phyloP scores from a whole-genome alignment of 495 filamentous ascomycete species.

The Aeminium ludgeri region DNA sequence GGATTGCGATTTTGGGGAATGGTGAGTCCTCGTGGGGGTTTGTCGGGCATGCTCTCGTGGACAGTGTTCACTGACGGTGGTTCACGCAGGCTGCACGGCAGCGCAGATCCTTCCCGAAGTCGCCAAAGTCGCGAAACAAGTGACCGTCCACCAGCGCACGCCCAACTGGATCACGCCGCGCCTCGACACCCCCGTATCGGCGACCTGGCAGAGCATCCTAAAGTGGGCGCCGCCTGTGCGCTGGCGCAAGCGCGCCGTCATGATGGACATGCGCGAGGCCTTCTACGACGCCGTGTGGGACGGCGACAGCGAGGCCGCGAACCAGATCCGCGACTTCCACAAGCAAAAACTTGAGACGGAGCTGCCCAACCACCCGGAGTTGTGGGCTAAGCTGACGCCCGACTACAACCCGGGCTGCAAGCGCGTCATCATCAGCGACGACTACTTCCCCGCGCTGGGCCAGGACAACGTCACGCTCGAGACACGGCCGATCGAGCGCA shows the following conservation, averaged over 20 bases:
- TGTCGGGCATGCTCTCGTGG: too few relatives aligned
- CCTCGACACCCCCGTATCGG: slow-evolving; percentile 26
- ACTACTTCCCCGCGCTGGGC: slow-evolving; percentile 35
- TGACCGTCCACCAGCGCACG: slow-evolving; percentile 50
- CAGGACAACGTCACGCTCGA: slow-evolving; percentile 33
- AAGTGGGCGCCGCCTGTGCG: slow-evolving; percentile 32
- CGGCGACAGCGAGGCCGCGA: slow-evolving; percentile 21
- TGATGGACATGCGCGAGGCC: slow-evolving; percentile 34
- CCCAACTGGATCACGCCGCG: slow-evolving; percentile 49
- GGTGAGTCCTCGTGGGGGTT: slow-evolving; percentile 17
- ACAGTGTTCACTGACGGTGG: too few relatives aligned
- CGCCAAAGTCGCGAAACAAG: slow-evolving; percentile 34
- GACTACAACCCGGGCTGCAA: slow-evolving; percentile 39
- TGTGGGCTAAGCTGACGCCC: slow-evolving; percentile 34
- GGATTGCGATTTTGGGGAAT: slow-evolving; percentile 29
- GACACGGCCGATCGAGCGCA: slow-evolving; percentile 28
- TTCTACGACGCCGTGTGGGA: slow-evolving; percentile 29
- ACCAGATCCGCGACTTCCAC: slow-evolving; percentile 25
- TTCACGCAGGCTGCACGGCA: slow-evolving; percentile 39
- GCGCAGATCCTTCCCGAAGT: slow-evolving; percentile 56
- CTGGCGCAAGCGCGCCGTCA: slow-evolving; percentile 29
- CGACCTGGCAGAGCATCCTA: slow-evolving; percentile 24
- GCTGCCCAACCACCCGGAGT: slow-evolving; percentile 27
- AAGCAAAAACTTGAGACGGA: slow-evolving; percentile 13
- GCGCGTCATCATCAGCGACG: slow-evolving; percentile 37